Conservation (phyloP, 176 grass and related monocot genomes). For the Rhipidocladum racemiflorum region DNA sequence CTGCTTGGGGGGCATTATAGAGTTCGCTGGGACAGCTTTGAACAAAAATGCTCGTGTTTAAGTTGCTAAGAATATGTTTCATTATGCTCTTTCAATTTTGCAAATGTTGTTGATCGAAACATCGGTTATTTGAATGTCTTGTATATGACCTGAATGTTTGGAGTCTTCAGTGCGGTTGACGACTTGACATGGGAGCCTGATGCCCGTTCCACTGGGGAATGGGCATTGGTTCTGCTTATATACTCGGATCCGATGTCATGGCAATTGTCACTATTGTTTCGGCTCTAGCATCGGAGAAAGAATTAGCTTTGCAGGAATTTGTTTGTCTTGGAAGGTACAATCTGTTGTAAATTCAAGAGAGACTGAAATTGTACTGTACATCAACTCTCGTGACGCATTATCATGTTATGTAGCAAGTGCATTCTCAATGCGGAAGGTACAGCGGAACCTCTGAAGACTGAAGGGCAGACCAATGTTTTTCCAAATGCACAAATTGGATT, state of each 20-base stretch:
- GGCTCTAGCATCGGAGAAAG: not conserved
- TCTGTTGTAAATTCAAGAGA: not conserved
- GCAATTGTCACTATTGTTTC: not conserved
- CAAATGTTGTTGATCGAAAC: constrained; percentile 20
- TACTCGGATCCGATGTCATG: not conserved
- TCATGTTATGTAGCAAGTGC: not conserved
- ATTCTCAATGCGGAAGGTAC: not conserved
- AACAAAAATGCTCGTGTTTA: constrained; percentile 29
- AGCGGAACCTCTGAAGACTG: not conserved
- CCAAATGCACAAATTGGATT: too few species aligned
- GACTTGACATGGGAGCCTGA: not conserved
- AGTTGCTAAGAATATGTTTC: constrained; percentile 31
- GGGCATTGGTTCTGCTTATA: not conserved
- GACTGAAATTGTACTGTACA: not conserved
- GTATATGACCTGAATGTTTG: not conserved
- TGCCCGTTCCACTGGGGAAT: not conserved
- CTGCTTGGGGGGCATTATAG: constrained; percentile 31
- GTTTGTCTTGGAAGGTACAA: not conserved
- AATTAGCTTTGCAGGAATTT: not conserved
- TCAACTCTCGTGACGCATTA: not conserved
- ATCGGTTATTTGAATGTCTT: not conserved
- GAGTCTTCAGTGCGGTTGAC: not conserved
- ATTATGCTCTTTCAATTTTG: constrained; percentile 41
- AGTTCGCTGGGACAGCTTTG: constrained; percentile 31
- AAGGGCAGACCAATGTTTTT: too few species aligned